Evolutionary conservation across 2,329 filamentous ascomycete species (phyloP), one percentile per base, ranked within the genome.

Genomic region (Pestalotiopsis sp.): DNA sequence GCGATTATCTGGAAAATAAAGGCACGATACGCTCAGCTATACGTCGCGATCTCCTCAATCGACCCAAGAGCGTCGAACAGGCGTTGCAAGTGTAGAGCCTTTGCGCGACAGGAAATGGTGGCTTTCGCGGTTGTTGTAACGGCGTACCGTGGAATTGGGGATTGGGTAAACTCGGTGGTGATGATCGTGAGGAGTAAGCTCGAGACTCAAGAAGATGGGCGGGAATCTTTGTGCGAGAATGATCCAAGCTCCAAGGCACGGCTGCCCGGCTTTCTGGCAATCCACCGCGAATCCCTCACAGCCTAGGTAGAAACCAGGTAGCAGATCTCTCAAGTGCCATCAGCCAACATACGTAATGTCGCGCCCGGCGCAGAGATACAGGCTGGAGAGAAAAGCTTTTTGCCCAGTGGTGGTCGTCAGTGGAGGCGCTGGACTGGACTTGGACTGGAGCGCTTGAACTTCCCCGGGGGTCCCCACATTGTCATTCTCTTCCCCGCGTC

Each of bases 161-260:
- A 36, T 20, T 25, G 23, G 31, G 38, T 52, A 20, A 52, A 52
- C 45, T 52, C 12, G 31, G 31, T 52, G 31, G 59, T 62, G 59
- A 62, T 38, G 31, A 62, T 62, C 59, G 59, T 62, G 59, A 62
- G 59, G 59, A 62, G 59, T 62, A 62, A 62, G 59, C 59, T 62
- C 27, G 6, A 39, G 31, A 36, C 25, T 27, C 59, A 38, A 31
- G 59, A 31, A n/a, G 38, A 17, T 17, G 38, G 59, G 59, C 59
- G 59, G 31, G 59, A 62, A 38, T 62, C 59, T 20, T 62, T 27
- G 59, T 62, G 27, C 45, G 45, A 52, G 45, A 62, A 39, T 62
- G 59, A 62, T 38, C 59, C 59, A 62, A 62, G 59, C 59, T 62
- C 20, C n/a, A 39, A n/a, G 45, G 14, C 20, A 52, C 45, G 45